Base-by-base conservation (phyloP, 176 grass and related monocot species). In the Avena sativa region DNA sequence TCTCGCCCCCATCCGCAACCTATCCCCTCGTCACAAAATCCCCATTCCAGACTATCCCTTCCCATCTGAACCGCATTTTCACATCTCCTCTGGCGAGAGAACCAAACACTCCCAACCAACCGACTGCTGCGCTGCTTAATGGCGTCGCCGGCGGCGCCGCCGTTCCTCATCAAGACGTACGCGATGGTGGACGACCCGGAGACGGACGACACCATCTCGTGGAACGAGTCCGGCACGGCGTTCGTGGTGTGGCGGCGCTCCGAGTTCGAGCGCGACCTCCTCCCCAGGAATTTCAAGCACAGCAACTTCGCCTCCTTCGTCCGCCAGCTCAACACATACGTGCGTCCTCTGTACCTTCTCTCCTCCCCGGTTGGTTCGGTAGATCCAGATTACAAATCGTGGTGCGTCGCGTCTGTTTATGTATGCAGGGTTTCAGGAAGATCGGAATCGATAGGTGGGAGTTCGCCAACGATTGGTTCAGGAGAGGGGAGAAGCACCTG, bases 241-340 rank as follows among this genome's bases (percentile, higher is more conserved):
- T 95, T 95, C 81, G 88, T 95, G 17, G 88, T 95, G 60, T 91
- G 86, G 93, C 88, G 82, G 26, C 90, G 90, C 20, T 74, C 93
- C 30, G 93, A 94, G 77, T 94, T 94, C 52, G 93, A 90, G 30
- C 80, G 90, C 30, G 90, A 92, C 79, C 81, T 94, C 50, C 90
- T 94, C 15, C 93, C 93, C 23, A 89, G 74, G 56, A 91, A 92
- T 78, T 98, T 98, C 91, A 98, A 98, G 86, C 95, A 98, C 82
- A 92, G 91, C 89, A 98, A 98, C 86, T 95, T 98, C 89, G 93
- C 93, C 4, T 93, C 91, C 86, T 98, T 98, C 83, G 88, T 98
- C 19, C 86, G 95, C 28, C 94, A 96, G 89, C 94, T 96, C 83
- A 95, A 95, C 82, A 95, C 93, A 81, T 95, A 95, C 75, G 95